These are phyloP conservation scores for Pelagophyceae sp. DNA, from an alignment of 352 stramenopile genomes.

Conservation along the genomic window DNA sequence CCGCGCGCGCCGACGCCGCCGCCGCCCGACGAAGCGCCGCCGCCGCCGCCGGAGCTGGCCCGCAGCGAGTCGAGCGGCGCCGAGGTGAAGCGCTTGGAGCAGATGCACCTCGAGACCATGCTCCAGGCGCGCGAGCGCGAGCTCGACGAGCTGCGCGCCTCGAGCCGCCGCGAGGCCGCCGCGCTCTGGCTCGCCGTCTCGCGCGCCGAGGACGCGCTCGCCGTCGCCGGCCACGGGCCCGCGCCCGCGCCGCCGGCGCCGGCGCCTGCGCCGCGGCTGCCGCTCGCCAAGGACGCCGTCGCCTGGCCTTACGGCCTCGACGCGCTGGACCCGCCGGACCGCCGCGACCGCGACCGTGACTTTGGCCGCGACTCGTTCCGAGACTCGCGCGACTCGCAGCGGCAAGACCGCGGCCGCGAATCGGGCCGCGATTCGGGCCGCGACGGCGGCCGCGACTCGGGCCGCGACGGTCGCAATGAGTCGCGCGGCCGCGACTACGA, in stretches of 20 bases:
- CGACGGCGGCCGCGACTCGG: too few species aligned
- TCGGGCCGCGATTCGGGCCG: too few species aligned
- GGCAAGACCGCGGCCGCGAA: too few species aligned
- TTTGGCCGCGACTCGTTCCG: too few species aligned
- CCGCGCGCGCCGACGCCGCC: too few species aligned
- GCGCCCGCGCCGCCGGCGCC: neutral
- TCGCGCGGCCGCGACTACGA: neutral
- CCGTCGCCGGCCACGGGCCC: neutral
- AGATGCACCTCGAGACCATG: neutral
- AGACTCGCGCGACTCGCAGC: too few species aligned
- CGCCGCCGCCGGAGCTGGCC: neutral
- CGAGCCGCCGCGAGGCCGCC: constrained; percentile 13
- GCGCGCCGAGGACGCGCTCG: constrained; percentile 6
- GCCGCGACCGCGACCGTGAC: too few species aligned
- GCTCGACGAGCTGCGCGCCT: constrained; percentile 12
- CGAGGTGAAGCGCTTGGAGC: neutral
- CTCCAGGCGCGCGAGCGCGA: constrained; percentile 12
- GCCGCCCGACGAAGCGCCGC: neutral
- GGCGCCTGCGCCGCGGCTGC: neutral
- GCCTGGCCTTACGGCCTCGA: neutral
- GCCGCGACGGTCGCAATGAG: neutral
- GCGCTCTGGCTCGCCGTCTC: constrained; percentile 15
- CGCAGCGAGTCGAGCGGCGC: neutral
- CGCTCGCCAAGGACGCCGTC: neutral
- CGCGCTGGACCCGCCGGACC: neutral